Evolutionary conservation across 2,329 filamentous ascomycete species (phyloP).

Genomic region (Apiospora hydei): DNA sequence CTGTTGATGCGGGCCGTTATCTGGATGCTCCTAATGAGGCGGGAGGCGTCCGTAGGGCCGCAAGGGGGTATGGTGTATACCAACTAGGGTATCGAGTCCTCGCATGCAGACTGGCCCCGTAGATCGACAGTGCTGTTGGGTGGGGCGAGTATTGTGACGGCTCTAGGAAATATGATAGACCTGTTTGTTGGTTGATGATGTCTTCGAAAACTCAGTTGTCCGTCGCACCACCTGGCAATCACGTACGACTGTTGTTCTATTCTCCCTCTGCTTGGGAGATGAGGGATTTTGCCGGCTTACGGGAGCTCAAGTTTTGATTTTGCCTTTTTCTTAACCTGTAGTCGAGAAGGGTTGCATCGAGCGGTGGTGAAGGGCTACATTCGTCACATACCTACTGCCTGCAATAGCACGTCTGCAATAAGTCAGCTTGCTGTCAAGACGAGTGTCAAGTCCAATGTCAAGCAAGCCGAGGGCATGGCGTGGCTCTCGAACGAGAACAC

Average conservation of each 20-base stretch:
- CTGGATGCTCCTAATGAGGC: slow-evolving; percentile 30
- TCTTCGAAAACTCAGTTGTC: background rate
- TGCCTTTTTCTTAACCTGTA: background rate
- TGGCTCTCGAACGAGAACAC: background rate
- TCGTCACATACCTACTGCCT: slow-evolving; percentile 4
- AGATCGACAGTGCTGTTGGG: slow-evolving; percentile 16
- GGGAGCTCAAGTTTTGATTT: background rate
- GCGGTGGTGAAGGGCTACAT: background rate
- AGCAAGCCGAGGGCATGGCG: background rate
- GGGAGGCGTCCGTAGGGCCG: slow-evolving; percentile 34
- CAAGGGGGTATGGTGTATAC: slow-evolving; percentile 13
- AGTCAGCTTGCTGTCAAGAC: slow-evolving; percentile 21
- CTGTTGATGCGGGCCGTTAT: slow-evolving; percentile 31
- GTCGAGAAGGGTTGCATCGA: slow-evolving; percentile 8
- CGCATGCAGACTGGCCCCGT: slow-evolving; percentile 18
- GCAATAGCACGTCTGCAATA: slow-evolving; percentile 14
- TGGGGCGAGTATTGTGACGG: slow-evolving; percentile 7
- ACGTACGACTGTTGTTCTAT: slow-evolving; percentile 1
- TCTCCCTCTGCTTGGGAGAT: background rate
- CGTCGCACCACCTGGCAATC: background rate
- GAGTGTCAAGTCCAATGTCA: background rate
- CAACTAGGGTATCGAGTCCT: slow-evolving; percentile 8
- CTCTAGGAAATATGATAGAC: slow-evolving; percentile 6
- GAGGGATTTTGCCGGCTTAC: background rate
- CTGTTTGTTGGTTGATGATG: slow-evolving; percentile 19